Evolutionary conservation across 352 stramenopile genomes (phyloP).

Genomic region (Globisporangium spinosum): DNA sequence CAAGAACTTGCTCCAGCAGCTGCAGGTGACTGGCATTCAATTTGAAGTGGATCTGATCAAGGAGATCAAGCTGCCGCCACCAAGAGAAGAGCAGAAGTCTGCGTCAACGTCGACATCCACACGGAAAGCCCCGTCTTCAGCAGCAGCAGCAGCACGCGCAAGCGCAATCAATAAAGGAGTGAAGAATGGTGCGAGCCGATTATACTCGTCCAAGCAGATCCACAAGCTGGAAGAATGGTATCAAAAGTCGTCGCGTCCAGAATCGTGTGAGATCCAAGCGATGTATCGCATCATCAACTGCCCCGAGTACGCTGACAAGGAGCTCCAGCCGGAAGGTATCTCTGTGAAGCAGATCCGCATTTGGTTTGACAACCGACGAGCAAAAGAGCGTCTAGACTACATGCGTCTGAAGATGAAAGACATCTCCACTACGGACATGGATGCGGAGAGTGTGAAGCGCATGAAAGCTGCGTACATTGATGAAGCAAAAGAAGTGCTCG

Average conservation of each 20-base stretch:
- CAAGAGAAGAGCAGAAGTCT: slow-evolving; percentile 51
- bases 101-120: slow-evolving; percentile 24
- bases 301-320: slow-evolving; percentile 73
- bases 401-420: slow-evolving; percentile 90
- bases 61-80: slow-evolving; percentile 57
- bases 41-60: slow-evolving; percentile 84
- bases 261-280: slow-evolving; percentile 84
- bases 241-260: slow-evolving; percentile 72
- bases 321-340: slow-evolving; percentile 83
- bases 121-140: slow-evolving; percentile 18
- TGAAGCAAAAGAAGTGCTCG: slow-evolving; percentile 84
- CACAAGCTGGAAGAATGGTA: slow-evolving; percentile 89
- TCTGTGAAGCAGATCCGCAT: slow-evolving; percentile 87
- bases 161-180: slow-evolving; percentile 38
- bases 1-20: slow-evolving; percentile 70
- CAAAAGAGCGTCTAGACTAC: slow-evolving; percentile 84
- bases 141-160: slow-evolving; percentile 24
- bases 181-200: slow-evolving; percentile 75
- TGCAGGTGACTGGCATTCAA: slow-evolving; percentile 78
- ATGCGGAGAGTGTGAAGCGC: slow-evolving; percentile 80
- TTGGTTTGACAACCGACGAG: slow-evolving; percentile 85
- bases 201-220: slow-evolving; percentile 87
- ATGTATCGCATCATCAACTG: slow-evolving; percentile 90
- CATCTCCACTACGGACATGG: slow-evolving; percentile 79
- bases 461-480: slow-evolving; percentile 89